These are phyloP conservation scores for Canavalia ensiformis DNA, from an alignment of 306 rosid species.

Conservation along the genomic window DNA sequence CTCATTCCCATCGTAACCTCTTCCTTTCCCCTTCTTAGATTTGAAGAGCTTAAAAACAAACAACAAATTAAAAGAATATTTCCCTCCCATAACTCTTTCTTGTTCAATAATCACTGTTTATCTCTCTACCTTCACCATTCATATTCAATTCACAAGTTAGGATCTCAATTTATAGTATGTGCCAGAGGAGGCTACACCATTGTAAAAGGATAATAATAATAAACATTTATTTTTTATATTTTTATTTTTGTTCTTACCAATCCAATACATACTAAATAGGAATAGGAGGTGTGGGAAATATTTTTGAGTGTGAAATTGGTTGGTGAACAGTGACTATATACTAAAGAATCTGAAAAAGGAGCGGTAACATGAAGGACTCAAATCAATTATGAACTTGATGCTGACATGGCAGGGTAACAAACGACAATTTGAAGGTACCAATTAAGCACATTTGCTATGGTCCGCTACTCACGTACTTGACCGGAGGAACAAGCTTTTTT, in stretches of 20 bases:
- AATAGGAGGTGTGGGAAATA: too few species aligned
- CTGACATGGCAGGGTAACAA: not conserved
- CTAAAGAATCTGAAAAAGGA: constrained; percentile 45
- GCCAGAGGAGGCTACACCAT: not conserved
- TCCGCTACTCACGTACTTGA: constrained; percentile 53
- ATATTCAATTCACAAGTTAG: not conserved
- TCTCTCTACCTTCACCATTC: not conserved
- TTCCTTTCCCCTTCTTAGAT: constrained; percentile 50
- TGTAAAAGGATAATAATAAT: too few species aligned
- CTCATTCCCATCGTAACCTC: constrained; percentile 1
- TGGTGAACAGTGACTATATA: not conserved
- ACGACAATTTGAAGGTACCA: not conserved
- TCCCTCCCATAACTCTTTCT: constrained; percentile 49
- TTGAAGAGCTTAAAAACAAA: constrained; percentile 66
- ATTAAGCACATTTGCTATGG: constrained; percentile 49
- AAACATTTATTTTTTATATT: too few species aligned
- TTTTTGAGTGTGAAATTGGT: not conserved
- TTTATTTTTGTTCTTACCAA: too few species aligned
- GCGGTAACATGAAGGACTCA: not conserved
- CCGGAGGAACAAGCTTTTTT: constrained; percentile 20
- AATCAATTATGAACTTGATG: not conserved
- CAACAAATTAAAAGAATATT: constrained; percentile 50
- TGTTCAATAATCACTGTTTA: not conserved
- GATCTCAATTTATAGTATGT: constrained; percentile 42
- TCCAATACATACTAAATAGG: too few species aligned